A percentile compares a stretch with the other conserved stretches of the same genome.
These are phyloP conservation scores for Poa annua DNA, from an alignment of 176 grass and related monocot genomes.

Conservation along the genomic window DNA sequence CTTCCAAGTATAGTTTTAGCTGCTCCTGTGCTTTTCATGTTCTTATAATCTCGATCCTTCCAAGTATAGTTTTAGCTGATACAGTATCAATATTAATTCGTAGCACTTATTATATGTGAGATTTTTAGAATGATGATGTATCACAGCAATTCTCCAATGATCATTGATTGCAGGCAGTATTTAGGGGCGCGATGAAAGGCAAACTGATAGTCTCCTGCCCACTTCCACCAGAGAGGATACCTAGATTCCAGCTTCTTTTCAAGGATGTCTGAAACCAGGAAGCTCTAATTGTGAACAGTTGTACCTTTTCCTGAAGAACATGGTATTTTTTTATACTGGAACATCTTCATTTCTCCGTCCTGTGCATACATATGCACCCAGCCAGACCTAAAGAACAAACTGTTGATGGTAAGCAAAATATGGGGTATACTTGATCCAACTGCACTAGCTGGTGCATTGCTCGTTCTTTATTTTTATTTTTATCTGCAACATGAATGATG, in stretches of 20 bases:
- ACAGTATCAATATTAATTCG: not conserved
- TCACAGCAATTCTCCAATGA: not conserved
- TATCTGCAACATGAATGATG: not conserved
- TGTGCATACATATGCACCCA: slow-evolving; percentile 1
- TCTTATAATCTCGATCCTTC: not conserved
- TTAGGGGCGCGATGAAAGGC: slow-evolving; percentile 91
- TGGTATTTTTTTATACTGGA: not conserved
- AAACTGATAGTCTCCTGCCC: slow-evolving; percentile 88
- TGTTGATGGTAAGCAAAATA: not conserved
- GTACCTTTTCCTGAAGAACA: not conserved
- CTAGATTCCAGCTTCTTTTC: slow-evolving; percentile 85
- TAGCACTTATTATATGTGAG: not conserved
- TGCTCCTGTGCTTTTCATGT: not conserved
- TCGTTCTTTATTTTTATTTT: not conserved
- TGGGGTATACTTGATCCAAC: not conserved
- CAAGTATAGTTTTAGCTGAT: not conserved
- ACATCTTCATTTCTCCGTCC: not conserved
- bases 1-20: too few relatives aligned
- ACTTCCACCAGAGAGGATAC: slow-evolving; percentile 78
- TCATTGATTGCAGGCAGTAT: slow-evolving; percentile 58
- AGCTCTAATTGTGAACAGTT: not conserved
- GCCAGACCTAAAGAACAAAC: not conserved
- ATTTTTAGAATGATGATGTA: not conserved
- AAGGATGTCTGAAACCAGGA: slow-evolving; percentile 61
- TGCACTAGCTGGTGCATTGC: not conserved